Evolutionary conservation across 805 yeast genomes (phyloP).

Genomic region (Candida arabinofermentans): DNA sequence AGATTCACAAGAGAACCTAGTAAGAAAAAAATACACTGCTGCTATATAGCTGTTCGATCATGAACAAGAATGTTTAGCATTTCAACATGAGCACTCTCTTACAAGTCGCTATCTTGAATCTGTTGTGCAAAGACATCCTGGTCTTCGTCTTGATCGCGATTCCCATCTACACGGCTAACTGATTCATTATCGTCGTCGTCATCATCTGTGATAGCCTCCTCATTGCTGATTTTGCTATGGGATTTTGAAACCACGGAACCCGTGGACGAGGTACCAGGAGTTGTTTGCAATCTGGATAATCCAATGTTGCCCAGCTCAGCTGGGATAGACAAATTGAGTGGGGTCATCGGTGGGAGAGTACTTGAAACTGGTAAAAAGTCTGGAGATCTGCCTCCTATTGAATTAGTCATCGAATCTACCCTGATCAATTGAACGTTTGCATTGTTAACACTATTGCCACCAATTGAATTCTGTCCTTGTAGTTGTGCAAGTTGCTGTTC

Average conservation of each 20-base stretch:
- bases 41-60: too few relatives aligned
- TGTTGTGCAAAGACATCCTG: constrained; percentile 21
- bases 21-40: too few relatives aligned
- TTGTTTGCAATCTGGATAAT: constrained; percentile 1
- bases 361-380: constrained; percentile 32
- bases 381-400: constrained; percentile 31
- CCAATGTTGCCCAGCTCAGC: constrained; percentile 8
- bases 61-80: too few relatives aligned
- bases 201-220: constrained; percentile 16
- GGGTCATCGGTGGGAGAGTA: constrained; percentile 36
- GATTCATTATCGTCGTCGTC: constrained; percentile 13
- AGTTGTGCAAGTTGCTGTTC: constrained; percentile 1
- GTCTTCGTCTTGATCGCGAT: constrained; percentile 13
- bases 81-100: background rate
- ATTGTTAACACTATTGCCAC: background rate
- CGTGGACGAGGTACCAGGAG: background rate
- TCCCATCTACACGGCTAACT: background rate
- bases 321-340: constrained; percentile 27
- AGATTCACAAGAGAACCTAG: too few relatives aligned
- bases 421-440: constrained; percentile 12
- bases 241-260: constrained; percentile 2
- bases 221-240: constrained; percentile 1
- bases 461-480: background rate
- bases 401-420: constrained; percentile 22
- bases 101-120: constrained; percentile 18